phyloP scores from a whole-genome alignment of 192 early-diverging fungal species.

The Backusella macrospora region DNA sequence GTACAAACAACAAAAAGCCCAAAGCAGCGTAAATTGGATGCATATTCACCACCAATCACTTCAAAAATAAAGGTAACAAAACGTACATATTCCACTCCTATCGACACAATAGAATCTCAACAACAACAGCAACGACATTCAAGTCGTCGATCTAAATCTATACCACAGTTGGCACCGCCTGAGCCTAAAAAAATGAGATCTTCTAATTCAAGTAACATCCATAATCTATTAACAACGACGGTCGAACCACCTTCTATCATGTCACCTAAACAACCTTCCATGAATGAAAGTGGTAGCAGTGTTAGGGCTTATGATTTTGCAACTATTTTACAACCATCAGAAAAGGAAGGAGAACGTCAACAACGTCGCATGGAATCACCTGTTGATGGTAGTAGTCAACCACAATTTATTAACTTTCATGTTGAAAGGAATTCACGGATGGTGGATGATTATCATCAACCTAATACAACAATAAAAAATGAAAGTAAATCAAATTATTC shows the following conservation, averaged over 20 bases:
- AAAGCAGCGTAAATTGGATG: neutral
- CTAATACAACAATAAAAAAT: neutral
- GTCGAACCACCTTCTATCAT: constrained; percentile 16
- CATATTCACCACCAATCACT: neutral
- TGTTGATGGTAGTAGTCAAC: neutral
- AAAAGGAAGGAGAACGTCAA: neutral
- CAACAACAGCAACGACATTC: neutral
- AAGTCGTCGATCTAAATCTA: constrained; percentile 19
- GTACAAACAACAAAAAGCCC: constrained; percentile 2
- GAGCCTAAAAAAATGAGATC: constrained; percentile 9
- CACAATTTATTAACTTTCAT: constrained; percentile 15
- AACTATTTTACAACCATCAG: constrained; percentile 23
- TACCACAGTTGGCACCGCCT: constrained; percentile 12
- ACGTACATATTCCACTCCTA: constrained; percentile 7
- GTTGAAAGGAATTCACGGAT: neutral
- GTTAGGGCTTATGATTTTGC: constrained; percentile 25
- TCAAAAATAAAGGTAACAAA: neutral
- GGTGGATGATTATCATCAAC: neutral
- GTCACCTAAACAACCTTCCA: neutral
- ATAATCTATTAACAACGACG: constrained; percentile 24
- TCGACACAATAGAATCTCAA: neutral
- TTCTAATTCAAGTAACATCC: constrained; percentile 23
- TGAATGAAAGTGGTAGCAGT: neutral
- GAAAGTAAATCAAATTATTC: neutral
- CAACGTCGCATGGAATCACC: neutral